A percentile compares a stretch with the other conserved stretches of the same genome.
phyloP scores from a whole-genome alignment of 2,329 filamentous ascomycete genomes.

The Pseudogymnoascus pannorum region DNA sequence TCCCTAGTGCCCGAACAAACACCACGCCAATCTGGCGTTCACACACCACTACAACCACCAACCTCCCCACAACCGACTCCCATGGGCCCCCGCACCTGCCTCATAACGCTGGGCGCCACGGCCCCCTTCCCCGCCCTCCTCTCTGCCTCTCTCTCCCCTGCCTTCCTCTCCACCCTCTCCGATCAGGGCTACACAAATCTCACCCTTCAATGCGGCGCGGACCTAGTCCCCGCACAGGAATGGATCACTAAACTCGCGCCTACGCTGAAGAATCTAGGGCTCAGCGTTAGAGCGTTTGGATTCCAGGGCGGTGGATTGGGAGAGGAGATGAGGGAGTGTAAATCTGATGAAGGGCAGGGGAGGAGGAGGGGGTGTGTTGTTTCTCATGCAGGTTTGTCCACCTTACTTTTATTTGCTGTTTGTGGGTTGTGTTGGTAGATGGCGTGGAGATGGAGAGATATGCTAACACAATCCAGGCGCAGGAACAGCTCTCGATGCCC shows the following conservation, averaged over 20 bases:
- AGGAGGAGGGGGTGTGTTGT: conserved; percentile 65
- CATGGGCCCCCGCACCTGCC: conserved; percentile 41
- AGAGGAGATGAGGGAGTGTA: conserved; percentile 37
- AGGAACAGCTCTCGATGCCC: conserved; percentile 78
- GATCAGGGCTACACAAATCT: conserved; percentile 61
- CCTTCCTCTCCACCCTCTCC: conserved; percentile 56
- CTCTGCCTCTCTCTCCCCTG: conserved; percentile 50
- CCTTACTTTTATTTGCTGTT: not conserved
- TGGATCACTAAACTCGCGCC: conserved; percentile 19
- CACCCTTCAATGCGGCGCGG: conserved; percentile 72
- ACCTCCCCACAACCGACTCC: not conserved
- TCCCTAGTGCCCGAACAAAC: not conserved
- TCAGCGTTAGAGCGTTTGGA: conserved; percentile 55
- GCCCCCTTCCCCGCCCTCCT: conserved; percentile 73
- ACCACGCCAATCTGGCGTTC: conserved; percentile 24
- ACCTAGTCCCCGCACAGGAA: conserved; percentile 46
- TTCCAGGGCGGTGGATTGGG: conserved; percentile 56
- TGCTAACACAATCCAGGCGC: conserved; percentile 52
- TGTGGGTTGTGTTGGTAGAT: not conserved
- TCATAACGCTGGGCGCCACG: conserved; percentile 90
- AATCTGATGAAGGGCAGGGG: conserved; percentile 40
- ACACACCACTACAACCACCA: conserved; percentile 15
- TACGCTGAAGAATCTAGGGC: conserved; percentile 29
- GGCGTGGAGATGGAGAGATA: not conserved
- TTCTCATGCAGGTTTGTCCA: conserved; percentile 71